A percentile compares a stretch with the other conserved stretches of the same genome.
These are phyloP conservation scores for Adenanthera pavonina DNA, from an alignment of 306 rosid genomes.

Conservation along the genomic window DNA sequence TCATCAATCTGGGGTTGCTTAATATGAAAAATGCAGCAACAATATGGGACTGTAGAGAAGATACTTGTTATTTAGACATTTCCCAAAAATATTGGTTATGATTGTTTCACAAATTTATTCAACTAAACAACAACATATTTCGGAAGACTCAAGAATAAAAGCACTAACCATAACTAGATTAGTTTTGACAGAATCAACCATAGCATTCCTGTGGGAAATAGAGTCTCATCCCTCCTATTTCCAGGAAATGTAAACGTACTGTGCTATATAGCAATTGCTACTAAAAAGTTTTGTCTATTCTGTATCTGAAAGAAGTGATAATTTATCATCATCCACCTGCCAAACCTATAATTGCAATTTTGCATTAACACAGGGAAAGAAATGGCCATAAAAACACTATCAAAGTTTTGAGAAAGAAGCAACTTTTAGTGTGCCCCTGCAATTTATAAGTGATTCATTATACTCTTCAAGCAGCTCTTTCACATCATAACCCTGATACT, in stretches of 20 bases:
- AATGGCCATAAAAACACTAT: not conserved
- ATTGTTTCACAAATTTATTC: constrained; percentile 20
- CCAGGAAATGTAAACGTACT: constrained; percentile 65
- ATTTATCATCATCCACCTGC: constrained; percentile 77
- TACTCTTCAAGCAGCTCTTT: constrained; percentile 88
- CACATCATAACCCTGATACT: constrained; percentile 97
- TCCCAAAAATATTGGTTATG: constrained; percentile 7
- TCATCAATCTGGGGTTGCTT: not conserved
- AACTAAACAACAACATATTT: constrained; percentile 11
- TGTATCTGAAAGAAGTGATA: constrained; percentile 57
- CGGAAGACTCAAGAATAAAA: constrained; percentile 27
- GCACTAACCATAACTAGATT: constrained; percentile 75
- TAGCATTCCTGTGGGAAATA: constrained; percentile 63
- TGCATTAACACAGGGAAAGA: constrained; percentile 36
- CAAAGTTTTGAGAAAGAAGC: constrained; percentile 39
- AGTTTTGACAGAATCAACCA: constrained; percentile 61
- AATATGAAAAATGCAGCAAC: constrained; percentile 30
- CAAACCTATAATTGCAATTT: constrained; percentile 69
- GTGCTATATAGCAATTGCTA: constrained; percentile 59
- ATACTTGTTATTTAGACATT: constrained; percentile 13
- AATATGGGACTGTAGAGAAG: constrained; percentile 10
- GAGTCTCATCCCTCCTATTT: constrained; percentile 74
- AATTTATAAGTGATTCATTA: constrained; percentile 62
- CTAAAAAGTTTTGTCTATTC: constrained; percentile 71
- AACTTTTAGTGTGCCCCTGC: constrained; percentile 80